Evolutionary conservation across 2,329 filamentous ascomycete genomes (phyloP).

Genomic region (Epichloe uncinata): DNA sequence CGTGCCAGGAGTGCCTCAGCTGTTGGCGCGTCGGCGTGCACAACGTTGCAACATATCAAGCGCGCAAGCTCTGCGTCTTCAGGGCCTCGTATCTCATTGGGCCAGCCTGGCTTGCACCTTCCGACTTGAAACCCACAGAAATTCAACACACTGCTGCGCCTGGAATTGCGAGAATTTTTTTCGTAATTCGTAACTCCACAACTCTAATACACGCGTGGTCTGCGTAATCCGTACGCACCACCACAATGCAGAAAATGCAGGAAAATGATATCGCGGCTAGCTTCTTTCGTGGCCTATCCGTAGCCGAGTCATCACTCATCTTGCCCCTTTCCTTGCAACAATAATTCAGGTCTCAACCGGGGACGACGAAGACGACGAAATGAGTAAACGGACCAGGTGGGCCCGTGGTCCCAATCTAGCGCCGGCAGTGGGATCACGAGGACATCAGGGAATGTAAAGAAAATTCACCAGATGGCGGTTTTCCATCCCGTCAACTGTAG

Average conservation of each 20-base stretch:
- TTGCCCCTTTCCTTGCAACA: too few relatives aligned
- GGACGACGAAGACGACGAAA: not conserved
- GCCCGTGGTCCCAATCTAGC: not conserved
- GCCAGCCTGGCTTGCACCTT: not conserved
- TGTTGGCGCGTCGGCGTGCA: too few relatives aligned
- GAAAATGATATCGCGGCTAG: too few relatives aligned
- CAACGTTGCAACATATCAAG: not conserved
- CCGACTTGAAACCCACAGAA: too few relatives aligned
- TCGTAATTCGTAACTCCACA: too few relatives aligned
- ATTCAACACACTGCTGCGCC: not conserved
- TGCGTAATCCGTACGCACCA: too few relatives aligned
- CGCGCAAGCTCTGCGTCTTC: not conserved
- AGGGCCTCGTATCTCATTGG: not conserved
- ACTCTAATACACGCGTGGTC: too few relatives aligned
- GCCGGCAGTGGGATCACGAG: conserved; percentile 12
- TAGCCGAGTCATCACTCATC: too few relatives aligned
- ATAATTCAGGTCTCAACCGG: not conserved
- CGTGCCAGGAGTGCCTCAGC: too few relatives aligned
- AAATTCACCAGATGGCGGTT: not conserved
- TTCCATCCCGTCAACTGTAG: not conserved
- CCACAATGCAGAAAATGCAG: too few relatives aligned
- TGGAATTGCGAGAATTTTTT: too few relatives aligned
- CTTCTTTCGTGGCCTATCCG: too few relatives aligned
- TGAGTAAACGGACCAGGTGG: not conserved
- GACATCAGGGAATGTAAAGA: conserved; percentile 11